Conservation (phyloP, 2,329 filamentous ascomycete species). For the Colletotrichum theobromicola region DNA sequence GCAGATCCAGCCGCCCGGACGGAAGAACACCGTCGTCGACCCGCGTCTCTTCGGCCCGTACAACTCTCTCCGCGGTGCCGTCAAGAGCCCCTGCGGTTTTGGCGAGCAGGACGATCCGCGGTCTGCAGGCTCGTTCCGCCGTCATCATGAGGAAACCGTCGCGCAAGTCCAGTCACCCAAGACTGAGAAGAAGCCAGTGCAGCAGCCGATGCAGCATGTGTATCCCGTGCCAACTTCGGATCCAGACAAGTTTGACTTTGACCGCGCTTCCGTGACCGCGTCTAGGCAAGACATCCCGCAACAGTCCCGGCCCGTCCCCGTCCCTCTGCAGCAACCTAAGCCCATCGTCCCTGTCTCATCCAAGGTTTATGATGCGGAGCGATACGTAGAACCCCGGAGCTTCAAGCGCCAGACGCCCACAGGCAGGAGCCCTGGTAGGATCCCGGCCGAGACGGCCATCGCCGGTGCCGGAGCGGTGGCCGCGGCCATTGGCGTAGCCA, state of each 20-base stretch:
- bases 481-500: conserved; percentile 52
- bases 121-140: conserved; percentile 32
- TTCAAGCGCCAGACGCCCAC: conserved; percentile 38
- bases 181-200: conserved; percentile 47
- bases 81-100: conserved; percentile 62
- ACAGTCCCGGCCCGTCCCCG: conserved; percentile 57
- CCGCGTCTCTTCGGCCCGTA: conserved; percentile 63
- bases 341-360: conserved; percentile 76
- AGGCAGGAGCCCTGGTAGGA: conserved; percentile 43
- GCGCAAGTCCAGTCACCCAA: conserved; percentile 38
- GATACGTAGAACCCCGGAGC: conserved; percentile 39
- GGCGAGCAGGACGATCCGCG: conserved; percentile 34
- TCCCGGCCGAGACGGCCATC: conserved; percentile 49
- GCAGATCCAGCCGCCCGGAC: conserved; percentile 11
- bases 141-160: conserved; percentile 41
- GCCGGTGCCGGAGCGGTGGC: conserved; percentile 54
- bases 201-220: conserved; percentile 63
- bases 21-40: conserved; percentile 55
- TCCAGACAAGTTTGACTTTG: conserved; percentile 64
- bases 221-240: conserved; percentile 73
- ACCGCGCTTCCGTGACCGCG: conserved; percentile 53
- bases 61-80: conserved; percentile 64
- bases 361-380: conserved; percentile 65
- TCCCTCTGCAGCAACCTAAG: conserved; percentile 85
- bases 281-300: conserved; percentile 44